These are phyloP conservation scores for Starmerella geochares DNA, from an alignment of 805 yeast species.

Conservation along the genomic window DNA sequence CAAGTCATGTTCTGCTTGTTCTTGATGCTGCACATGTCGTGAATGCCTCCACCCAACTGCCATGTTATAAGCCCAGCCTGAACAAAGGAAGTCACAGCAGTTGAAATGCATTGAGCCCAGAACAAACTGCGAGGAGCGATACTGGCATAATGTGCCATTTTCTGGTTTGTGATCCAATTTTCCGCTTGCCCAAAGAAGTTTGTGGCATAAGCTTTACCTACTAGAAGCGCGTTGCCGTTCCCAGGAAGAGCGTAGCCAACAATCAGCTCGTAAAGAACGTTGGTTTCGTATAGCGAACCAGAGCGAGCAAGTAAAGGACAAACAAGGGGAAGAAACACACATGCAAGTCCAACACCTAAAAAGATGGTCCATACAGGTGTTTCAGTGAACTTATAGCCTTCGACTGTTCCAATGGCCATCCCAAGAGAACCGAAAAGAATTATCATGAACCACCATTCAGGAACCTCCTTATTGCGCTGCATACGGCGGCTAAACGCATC, in stretches of 20 bases:
- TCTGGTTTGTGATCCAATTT: constrained; percentile 46
- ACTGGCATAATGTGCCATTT: constrained; percentile 44
- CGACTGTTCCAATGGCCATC: constrained; percentile 37
- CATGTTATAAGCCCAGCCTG: constrained; percentile 19
- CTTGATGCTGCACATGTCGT: constrained; percentile 31
- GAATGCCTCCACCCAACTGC: constrained; percentile 20
- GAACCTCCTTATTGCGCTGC: constrained; percentile 53
- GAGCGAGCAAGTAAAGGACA: constrained; percentile 48
- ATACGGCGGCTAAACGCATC: constrained; percentile 35
- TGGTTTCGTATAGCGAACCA: constrained; percentile 40
- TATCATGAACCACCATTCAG: constrained; percentile 54
- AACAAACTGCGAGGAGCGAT: constrained; percentile 22
- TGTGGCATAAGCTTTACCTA: constrained; percentile 43
- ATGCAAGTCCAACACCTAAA: constrained; percentile 46
- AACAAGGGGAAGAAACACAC: constrained; percentile 52
- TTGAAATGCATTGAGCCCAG: constrained; percentile 17
- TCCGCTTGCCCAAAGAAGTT: constrained; percentile 58
- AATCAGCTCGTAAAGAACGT: constrained; percentile 49
- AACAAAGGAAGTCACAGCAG: constrained; percentile 16
- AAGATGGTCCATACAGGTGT: constrained; percentile 58
- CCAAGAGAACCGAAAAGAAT: constrained; percentile 38
- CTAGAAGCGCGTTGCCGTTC: constrained; percentile 45
- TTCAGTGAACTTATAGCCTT: constrained; percentile 35
- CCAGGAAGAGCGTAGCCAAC: constrained; percentile 52
- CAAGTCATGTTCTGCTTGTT: constrained; percentile 37